Percentiles rank a stretch among this genome's conserved stretches.
phyloP scores from a whole-genome alignment of 768 basidiomycete species.

The Boletellus ananas region DNA sequence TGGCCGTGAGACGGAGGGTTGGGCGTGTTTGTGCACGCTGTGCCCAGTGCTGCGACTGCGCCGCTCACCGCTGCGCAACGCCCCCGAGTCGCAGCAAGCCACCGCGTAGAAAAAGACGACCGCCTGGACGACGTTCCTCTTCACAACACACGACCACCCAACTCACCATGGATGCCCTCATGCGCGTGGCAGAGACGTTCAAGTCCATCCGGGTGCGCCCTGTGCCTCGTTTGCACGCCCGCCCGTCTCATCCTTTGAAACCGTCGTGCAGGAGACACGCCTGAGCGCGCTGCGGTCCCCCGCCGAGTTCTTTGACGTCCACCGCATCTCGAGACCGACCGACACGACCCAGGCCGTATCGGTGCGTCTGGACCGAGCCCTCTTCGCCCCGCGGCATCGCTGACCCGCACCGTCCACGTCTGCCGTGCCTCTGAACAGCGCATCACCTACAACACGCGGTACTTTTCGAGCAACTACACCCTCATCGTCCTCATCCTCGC shows the following conservation, averaged over 20 bases:
- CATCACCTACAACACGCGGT: conserved; percentile 92
- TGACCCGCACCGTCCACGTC: no score
- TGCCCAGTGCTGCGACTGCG: no score
- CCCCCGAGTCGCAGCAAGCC: no score
- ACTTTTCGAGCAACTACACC: conserved; percentile 90
- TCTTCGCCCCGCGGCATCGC: background rate
- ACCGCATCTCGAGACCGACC: conserved; percentile 79
- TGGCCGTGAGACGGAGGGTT: no score
- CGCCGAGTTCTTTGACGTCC: conserved; percentile 77
- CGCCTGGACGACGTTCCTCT: no score
- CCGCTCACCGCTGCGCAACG: no score
- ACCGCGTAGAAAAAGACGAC: no score
- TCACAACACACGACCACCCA: no score
- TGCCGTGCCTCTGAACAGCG: conserved; percentile 37
- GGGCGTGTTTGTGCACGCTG: no score
- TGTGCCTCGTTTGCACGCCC: no score
- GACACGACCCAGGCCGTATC: conserved; percentile 77
- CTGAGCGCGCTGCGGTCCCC: conserved; percentile 71
- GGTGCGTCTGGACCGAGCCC: conserved; percentile 31
- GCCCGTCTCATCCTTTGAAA: background rate
- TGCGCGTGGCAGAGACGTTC: conserved; percentile 66
- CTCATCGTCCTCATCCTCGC: conserved; percentile 71
- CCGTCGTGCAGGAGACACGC: conserved; percentile 61
- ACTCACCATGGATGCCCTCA: conserved; percentile 54
- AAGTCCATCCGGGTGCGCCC: conserved; percentile 64